Evolutionary conservation across 169 alveolate genomes (phyloP).

Genomic region (Amoebophrya sp.): DNA sequence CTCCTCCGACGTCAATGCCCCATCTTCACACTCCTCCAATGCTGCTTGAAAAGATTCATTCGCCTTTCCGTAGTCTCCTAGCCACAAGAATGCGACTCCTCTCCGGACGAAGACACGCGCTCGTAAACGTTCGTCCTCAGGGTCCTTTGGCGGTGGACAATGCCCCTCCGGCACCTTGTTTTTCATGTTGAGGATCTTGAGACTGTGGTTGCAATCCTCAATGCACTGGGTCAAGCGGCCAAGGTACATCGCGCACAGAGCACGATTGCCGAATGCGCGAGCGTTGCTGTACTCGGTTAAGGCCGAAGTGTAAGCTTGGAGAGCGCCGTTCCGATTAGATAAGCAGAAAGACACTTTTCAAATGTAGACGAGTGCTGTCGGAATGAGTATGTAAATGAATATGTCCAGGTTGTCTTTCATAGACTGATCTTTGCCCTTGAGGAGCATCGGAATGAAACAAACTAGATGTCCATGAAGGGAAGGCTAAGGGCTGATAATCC

Average conservation of each 20-base stretch:
- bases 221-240: neutral
- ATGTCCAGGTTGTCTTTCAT: too few species aligned
- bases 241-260: neutral
- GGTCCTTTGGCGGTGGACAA: neutral
- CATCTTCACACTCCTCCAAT: neutral
- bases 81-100: neutral
- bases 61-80: neutral
- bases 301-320: neutral
- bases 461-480: too few species aligned
- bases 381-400: too few species aligned
- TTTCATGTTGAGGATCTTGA: neutral
- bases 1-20: neutral
- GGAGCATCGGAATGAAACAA: too few species aligned
- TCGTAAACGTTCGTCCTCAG: neutral
- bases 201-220: neutral
- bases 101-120: neutral
- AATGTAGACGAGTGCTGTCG: too few species aligned
- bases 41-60: neutral
- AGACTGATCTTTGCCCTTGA: too few species aligned
- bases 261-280: neutral
- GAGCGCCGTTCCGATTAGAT: too few species aligned
- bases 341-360: neutral
- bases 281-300: neutral
- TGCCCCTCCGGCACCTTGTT: neutral
- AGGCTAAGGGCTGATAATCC: too few species aligned